A percentile compares a stretch with the other conserved stretches of the same genome.
phyloP scores from a whole-genome alignment of 2,329 filamentous ascomycete genomes.

The Elsinoe arachidis region DNA sequence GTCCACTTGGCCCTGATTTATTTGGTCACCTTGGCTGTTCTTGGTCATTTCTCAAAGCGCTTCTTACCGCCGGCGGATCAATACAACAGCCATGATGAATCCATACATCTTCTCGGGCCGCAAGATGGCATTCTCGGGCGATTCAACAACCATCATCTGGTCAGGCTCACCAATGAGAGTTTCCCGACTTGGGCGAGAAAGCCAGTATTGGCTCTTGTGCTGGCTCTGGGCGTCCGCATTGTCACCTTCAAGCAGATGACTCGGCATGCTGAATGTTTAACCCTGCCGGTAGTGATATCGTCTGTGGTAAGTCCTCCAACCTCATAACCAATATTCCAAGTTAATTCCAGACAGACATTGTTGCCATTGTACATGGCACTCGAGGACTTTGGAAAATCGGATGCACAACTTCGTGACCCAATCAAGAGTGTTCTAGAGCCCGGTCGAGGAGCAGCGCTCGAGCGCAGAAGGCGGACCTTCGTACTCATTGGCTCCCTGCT shows the following conservation, averaged over 20 bases:
- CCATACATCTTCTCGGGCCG: neutral
- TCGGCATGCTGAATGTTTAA: neutral
- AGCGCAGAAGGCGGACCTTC: neutral
- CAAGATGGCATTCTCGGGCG: neutral
- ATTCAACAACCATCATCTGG: neutral
- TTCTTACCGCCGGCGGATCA: neutral
- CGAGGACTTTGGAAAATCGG: neutral
- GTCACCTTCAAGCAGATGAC: neutral
- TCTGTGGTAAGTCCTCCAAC: neutral
- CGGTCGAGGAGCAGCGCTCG: neutral
- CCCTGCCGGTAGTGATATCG: neutral
- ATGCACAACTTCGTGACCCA: neutral
- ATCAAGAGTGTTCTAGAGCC: neutral
- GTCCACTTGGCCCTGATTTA: slow-evolving; percentile 6
- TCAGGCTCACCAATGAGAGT: neutral
- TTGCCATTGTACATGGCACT: neutral
- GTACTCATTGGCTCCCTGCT: neutral
- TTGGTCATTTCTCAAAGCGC: neutral
- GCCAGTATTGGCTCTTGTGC: neutral
- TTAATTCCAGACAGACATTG: neutral
- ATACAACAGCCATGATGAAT: neutral
- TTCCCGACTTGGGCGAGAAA: neutral
- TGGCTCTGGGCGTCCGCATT: neutral
- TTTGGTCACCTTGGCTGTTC: slow-evolving; percentile 1
- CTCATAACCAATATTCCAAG: neutral